Conservation (phyloP, 2,329 filamentous ascomycete genomes). For the Beauveria asiatica region DNA sequence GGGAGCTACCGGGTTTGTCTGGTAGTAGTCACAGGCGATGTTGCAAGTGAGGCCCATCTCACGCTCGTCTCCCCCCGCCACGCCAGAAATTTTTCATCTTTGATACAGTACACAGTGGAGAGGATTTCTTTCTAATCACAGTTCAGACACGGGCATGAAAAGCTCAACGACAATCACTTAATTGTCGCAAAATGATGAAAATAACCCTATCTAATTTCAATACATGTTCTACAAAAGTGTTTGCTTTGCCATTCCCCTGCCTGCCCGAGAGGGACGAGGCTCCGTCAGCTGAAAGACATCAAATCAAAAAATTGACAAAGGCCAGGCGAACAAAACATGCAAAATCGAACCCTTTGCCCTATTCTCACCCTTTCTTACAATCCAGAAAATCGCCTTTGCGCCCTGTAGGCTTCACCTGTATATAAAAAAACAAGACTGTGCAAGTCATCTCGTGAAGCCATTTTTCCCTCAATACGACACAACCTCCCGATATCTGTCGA, state of each 20-base stretch:
- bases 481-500: slow-evolving; percentile 58
- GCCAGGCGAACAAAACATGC: neutral
- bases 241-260: neutral
- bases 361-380: neutral
- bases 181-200: neutral
- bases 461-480: slow-evolving; percentile 36
- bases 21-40: too few species aligned
- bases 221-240: slow-evolving; percentile 10
- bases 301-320: neutral
- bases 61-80: neutral
- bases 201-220: slow-evolving; percentile 9
- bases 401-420: slow-evolving; percentile 6
- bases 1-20: too few species aligned
- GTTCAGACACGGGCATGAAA: neutral
- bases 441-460: slow-evolving; percentile 5
- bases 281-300: neutral
- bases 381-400: neutral
- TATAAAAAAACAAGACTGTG: neutral
- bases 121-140: neutral
- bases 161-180: neutral
- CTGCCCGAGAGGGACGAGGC: neutral
- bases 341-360: neutral
- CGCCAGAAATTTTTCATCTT: neutral
- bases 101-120: neutral
- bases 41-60: neutral